Evolutionary conservation across 2,329 filamentous ascomycete species (phyloP).

Genomic region (Xenosphaeropsis pyriputrescens): DNA sequence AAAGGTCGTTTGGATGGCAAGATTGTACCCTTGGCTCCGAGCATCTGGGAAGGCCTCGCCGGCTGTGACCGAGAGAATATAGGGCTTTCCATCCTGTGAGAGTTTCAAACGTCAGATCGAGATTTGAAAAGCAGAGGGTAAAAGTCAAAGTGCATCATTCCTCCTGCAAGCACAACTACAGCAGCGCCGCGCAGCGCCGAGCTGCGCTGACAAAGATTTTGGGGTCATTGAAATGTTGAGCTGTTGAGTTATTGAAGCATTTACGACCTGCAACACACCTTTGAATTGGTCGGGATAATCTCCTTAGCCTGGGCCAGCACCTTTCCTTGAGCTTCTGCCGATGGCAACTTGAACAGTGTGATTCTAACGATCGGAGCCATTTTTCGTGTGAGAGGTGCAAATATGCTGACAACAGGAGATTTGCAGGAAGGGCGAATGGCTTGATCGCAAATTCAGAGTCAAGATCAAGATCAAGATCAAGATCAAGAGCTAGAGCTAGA

Average conservation of each 20-base stretch:
- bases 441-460: background rate
- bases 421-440: background rate
- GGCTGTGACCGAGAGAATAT: conserved; percentile 33
- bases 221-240: background rate
- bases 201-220: background rate
- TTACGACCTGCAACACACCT: conserved; percentile 22
- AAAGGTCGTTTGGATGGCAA: conserved; percentile 36
- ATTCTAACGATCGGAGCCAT: conserved; percentile 27
- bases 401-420: background rate
- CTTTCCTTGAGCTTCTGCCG: conserved; percentile 25
- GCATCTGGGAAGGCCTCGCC: conserved; percentile 30
- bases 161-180: no score
- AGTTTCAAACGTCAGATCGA: background rate
- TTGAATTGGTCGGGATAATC: conserved; percentile 25
- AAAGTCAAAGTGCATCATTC: background rate
- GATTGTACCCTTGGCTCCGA: conserved; percentile 36
- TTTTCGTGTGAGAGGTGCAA: background rate
- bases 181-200: no score
- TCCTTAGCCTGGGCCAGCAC: conserved; percentile 29
- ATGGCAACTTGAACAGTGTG: conserved; percentile 38
- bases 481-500: background rate
- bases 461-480: background rate
- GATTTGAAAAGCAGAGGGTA: background rate
- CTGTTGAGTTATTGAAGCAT: no score
- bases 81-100: conserved; percentile 37